A percentile compares a stretch with the other conserved stretches of the same genome.
Evolutionary conservation across 139 green algal species (phyloP).

Genomic region (Chlorella sp.): DNA sequence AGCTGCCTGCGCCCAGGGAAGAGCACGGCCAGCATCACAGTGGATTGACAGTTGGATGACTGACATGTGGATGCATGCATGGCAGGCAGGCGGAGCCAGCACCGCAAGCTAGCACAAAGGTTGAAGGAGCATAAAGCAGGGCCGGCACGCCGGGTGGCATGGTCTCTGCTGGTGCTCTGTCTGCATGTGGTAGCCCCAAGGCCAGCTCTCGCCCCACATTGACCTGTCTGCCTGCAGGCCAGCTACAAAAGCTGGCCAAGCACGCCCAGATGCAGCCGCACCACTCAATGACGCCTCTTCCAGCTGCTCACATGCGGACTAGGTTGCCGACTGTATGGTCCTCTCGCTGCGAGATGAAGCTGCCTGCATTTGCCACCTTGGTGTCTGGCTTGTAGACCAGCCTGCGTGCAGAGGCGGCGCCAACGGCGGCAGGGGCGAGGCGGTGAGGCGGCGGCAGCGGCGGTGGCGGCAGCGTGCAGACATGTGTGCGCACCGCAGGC

Average conservation of each 20-base stretch:
- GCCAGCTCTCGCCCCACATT: too few relatives aligned
- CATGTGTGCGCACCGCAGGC: neutral
- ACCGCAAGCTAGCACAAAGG: too few relatives aligned
- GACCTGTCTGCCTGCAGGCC: too few relatives aligned
- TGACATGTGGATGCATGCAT: too few relatives aligned
- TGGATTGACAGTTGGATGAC: too few relatives aligned
- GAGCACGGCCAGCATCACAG: neutral
- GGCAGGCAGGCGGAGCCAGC: too few relatives aligned
- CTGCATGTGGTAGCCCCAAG: too few relatives aligned
- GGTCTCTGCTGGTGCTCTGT: too few relatives aligned
- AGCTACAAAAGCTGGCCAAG: neutral
- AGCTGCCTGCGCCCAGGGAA: slow-evolving; percentile 59
- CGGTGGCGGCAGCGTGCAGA: neutral
- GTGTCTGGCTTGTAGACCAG: slow-evolving; percentile 84
- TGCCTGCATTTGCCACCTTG: slow-evolving; percentile 88
- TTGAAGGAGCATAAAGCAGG: too few relatives aligned
- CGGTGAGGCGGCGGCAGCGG: neutral
- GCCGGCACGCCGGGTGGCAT: too few relatives aligned
- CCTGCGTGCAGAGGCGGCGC: slow-evolving; percentile 43
- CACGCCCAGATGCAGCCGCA: neutral
- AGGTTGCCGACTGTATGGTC: slow-evolving; percentile 97
- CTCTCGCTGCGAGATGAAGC: slow-evolving; percentile 87
- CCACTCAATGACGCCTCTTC: neutral
- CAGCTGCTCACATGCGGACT: slow-evolving; percentile 73
- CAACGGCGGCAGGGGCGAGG: neutral